Evolutionary conservation across 2,329 filamentous ascomycete species (phyloP).

Genomic region (Didymella exigua): DNA sequence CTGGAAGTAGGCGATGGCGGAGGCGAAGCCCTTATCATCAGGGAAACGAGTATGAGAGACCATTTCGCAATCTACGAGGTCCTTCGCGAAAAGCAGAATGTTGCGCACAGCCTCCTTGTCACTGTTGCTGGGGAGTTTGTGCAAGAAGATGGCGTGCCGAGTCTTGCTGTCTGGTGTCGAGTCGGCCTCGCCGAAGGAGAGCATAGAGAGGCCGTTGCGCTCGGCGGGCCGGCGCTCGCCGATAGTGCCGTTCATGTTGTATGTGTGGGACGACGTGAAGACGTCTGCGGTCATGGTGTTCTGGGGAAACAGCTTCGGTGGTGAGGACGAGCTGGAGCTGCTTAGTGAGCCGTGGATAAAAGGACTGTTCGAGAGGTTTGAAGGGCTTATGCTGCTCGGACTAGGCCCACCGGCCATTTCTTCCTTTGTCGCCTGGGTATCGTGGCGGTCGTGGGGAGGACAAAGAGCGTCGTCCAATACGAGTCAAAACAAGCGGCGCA

Average conservation of each 20-base stretch:
- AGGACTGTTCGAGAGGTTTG: slow-evolving; percentile 48
- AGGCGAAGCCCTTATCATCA: slow-evolving; percentile 62
- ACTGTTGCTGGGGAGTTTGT: slow-evolving; percentile 64
- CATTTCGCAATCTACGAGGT: slow-evolving; percentile 65
- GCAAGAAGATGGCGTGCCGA: slow-evolving; percentile 58
- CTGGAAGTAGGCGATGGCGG: slow-evolving; percentile 64
- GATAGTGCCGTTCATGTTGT: slow-evolving; percentile 48
- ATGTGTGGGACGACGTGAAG: slow-evolving; percentile 49
- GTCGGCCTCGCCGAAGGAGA: slow-evolving; percentile 46
- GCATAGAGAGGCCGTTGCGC: slow-evolving; percentile 42
- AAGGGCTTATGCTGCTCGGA: slow-evolving; percentile 51
- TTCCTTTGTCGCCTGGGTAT: slow-evolving; percentile 43
- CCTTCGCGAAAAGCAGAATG: slow-evolving; percentile 69
- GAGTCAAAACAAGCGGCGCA: slow-evolving; percentile 26
- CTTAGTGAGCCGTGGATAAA: slow-evolving; percentile 49
- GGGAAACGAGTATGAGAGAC: slow-evolving; percentile 57
- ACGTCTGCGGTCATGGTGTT: slow-evolving; percentile 50
- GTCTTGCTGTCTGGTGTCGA: slow-evolving; percentile 30
- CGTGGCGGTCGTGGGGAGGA: slow-evolving; percentile 33
- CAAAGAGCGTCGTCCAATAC: slow-evolving; percentile 37
- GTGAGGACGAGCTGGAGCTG: slow-evolving; percentile 49
- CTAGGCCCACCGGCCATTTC: slow-evolving; percentile 50
- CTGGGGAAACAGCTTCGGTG: slow-evolving; percentile 44
- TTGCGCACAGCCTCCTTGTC: slow-evolving; percentile 64
- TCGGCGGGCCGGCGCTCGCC: slow-evolving; percentile 50